These are phyloP conservation scores for Zygoascus ofunaensis DNA, from an alignment of 805 yeast species.

Conservation along the genomic window DNA sequence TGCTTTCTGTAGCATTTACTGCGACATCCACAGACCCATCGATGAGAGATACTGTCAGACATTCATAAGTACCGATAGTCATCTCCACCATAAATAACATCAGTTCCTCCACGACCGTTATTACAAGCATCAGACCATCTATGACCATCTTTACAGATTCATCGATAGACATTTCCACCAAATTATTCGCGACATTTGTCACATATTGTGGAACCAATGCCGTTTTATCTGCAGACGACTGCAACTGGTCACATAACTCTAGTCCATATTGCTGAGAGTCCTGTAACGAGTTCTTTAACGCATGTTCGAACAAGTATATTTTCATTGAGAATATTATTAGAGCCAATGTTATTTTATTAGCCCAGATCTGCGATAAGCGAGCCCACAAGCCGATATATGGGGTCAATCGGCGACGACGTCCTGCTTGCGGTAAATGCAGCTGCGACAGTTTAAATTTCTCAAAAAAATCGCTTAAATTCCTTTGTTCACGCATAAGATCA, in stretches of 20 bases:
- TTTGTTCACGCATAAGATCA: too few relatives aligned
- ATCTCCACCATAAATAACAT: constrained; percentile 60
- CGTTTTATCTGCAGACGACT: constrained; percentile 29
- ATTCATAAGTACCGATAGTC: constrained; percentile 78
- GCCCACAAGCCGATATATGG: constrained; percentile 20
- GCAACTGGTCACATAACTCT: constrained; percentile 40
- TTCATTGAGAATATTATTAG: constrained; percentile 51
- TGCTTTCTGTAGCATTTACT: constrained; percentile 56
- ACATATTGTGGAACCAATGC: constrained; percentile 49
- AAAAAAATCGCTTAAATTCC: too few relatives aligned
- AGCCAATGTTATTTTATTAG: constrained; percentile 55
- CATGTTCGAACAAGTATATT: constrained; percentile 44
- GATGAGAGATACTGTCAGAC: constrained; percentile 66
- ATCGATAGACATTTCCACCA: constrained; percentile 41
- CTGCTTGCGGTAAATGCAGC: too few relatives aligned
- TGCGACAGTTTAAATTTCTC: too few relatives aligned
- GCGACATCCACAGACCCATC: constrained; percentile 68
- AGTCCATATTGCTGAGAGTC: constrained; percentile 34
- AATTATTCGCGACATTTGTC: constrained; percentile 43
- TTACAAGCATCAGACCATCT: constrained; percentile 35
- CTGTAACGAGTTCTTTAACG: constrained; percentile 37
- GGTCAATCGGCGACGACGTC: not conserved
- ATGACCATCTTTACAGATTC: constrained; percentile 41
- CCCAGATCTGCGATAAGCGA: constrained; percentile 29
- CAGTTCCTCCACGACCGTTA: constrained; percentile 51